Evolutionary conservation across 2,329 filamentous ascomycete species (phyloP), one percentile per base, ranked within the genome.

Genomic region (Diaporthe longicolla): DNA sequence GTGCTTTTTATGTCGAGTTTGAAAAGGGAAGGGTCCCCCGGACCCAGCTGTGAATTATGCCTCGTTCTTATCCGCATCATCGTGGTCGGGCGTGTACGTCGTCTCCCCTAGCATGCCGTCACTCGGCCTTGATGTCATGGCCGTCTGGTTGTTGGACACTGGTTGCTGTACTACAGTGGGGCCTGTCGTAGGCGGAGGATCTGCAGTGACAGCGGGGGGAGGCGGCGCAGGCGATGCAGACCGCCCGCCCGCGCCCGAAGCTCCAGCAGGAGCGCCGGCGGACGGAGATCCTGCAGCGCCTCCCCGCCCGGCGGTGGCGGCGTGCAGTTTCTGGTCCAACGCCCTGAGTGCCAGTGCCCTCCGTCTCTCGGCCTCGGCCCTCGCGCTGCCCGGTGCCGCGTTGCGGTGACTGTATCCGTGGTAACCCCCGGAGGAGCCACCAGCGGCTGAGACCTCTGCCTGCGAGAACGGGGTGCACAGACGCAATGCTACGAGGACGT

Each of bases 331-430:
- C 84, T 98, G 95, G 82, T 99, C 97, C 71, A 99, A 85, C 4
- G 95, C 96, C 81, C 96, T 96, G 72, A 99, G 87, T 1, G 97
- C 97, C 77, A 99, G 85, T 0, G 95, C 95, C 77, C 97, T 90
- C 81, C 97, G 90, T 77, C 97, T 88, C 86, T 98, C 97, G 0
- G 96, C 96, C 83, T 98, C 97, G 66, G 97, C 96, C 74, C 95
- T 91, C 66, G 95, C 94, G 69, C 92, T 91, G 17, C 92, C 89
- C 15, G 89, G 91, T 7, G 87, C 89, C 29, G 88, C 88, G 54
- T 90, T 84, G 77, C 88, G 89, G 71, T 88, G 81, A 75, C 87
- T 85, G 72, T 90, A 87, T 69, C 91, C 90, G 19, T 75, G 71
- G 54, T 75, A 71, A 1, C 63, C 66, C 21, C 71, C 71, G 15